A percentile compares a stretch with the other conserved stretches of the same genome.
phyloP scores from a whole-genome alignment of 2,329 filamentous ascomycete genomes.

The Pleomassaria siparia region DNA sequence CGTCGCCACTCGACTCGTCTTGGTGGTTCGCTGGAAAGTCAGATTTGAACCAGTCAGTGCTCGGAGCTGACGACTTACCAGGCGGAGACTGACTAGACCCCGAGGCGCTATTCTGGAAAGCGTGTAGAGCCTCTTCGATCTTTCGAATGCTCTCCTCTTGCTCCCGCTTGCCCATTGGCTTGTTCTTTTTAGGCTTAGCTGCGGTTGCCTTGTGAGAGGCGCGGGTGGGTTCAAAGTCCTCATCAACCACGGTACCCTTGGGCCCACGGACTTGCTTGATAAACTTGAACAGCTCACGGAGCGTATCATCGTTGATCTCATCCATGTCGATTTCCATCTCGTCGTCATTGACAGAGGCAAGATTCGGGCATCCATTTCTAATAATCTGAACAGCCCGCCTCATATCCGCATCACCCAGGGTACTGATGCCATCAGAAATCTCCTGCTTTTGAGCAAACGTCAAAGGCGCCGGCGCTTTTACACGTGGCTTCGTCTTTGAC shows the following conservation, averaged over 20 bases:
- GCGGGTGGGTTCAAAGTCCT: conserved; percentile 52
- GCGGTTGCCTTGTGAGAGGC: conserved; percentile 37
- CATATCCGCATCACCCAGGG: conserved; percentile 76
- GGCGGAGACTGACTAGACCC: conserved; percentile 50
- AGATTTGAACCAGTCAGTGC: neutral
- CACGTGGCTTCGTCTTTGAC: conserved; percentile 49
- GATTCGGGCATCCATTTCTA: conserved; percentile 75
- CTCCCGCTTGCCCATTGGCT: conserved; percentile 73
- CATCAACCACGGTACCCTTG: conserved; percentile 46
- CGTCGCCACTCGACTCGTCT: conserved; percentile 55
- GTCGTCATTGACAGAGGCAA: conserved; percentile 58
- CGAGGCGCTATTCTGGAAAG: conserved; percentile 39
- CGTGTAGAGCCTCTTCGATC: conserved; percentile 59
- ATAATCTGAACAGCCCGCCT: conserved; percentile 85
- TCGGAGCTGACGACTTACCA: conserved; percentile 31
- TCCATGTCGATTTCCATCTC: conserved; percentile 69
- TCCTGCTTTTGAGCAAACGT: conserved; percentile 83
- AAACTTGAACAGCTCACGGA: conserved; percentile 58
- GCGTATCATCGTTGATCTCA: conserved; percentile 56
- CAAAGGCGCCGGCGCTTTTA: conserved; percentile 65
- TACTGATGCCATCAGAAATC: conserved; percentile 82
- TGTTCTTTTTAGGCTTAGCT: conserved; percentile 68
- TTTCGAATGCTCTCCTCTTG: conserved; percentile 68
- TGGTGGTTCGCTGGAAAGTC: conserved; percentile 26
- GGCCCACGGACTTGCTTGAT: conserved; percentile 49